Conservation (phyloP, 2,329 filamentous ascomycete genomes). For the Pleomassaria siparia region DNA sequence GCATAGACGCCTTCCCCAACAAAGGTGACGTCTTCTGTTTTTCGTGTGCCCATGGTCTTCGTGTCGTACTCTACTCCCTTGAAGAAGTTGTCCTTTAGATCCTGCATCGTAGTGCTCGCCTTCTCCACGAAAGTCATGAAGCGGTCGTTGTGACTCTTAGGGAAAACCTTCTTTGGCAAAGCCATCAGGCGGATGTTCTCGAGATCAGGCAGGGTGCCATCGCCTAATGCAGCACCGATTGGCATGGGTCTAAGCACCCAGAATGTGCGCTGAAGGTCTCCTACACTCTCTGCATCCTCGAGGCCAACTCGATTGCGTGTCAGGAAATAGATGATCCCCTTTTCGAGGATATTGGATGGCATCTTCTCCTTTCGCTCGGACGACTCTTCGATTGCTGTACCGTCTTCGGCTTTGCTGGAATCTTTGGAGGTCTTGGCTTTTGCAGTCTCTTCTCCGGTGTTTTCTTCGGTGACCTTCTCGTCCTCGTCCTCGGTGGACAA, state of each 20-base stretch:
- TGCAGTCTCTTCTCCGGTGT: slow-evolving; percentile 23
- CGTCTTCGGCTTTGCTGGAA: slow-evolving; percentile 14
- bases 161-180: slow-evolving; percentile 82
- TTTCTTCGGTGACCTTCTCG: slow-evolving; percentile 27
- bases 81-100: slow-evolving; percentile 74
- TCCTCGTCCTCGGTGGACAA: slow-evolving; percentile 12
- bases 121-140: slow-evolving; percentile 88
- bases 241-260: slow-evolving; percentile 76
- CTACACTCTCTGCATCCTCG: slow-evolving; percentile 66
- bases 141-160: slow-evolving; percentile 65
- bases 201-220: slow-evolving; percentile 58
- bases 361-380: slow-evolving; percentile 53
- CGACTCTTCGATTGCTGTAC: slow-evolving; percentile 51
- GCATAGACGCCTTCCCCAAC: slow-evolving; percentile 86
- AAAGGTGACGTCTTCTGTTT: slow-evolving; percentile 68
- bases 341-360: slow-evolving; percentile 72
- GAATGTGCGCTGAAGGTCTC: slow-evolving; percentile 60
- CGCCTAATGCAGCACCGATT: slow-evolving; percentile 66
- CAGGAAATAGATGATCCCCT: slow-evolving; percentile 91
- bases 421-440: slow-evolving; percentile 7
- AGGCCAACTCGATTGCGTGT: slow-evolving; percentile 75
- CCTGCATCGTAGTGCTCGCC: slow-evolving; percentile 62
- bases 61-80: slow-evolving; percentile 69
- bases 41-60: slow-evolving; percentile 70
- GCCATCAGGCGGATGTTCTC: slow-evolving; percentile 71